A percentile compares a stretch with the other conserved stretches of the same genome.
phyloP scores from a whole-genome alignment of 495 filamentous ascomycete species.

The Aspergillus bertholletiae region DNA sequence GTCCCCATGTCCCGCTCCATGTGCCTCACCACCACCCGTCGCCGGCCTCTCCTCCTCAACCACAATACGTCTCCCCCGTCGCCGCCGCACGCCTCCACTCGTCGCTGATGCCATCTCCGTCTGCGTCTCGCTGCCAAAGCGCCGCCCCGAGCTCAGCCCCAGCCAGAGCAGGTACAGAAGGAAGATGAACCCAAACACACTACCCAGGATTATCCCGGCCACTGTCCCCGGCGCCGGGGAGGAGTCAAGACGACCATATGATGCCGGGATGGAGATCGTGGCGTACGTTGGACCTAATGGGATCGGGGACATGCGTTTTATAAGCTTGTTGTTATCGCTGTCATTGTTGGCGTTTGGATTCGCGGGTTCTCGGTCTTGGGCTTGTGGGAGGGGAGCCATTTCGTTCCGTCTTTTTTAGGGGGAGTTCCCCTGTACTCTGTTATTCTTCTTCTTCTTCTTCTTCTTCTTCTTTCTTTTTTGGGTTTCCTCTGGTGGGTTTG shows the following conservation, averaged over 20 bases:
- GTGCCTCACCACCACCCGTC: too few species aligned
- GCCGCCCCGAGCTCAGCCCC: slow-evolving; percentile 49
- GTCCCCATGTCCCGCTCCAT: too few species aligned
- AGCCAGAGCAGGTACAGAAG: slow-evolving; percentile 72
- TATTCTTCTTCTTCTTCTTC: too few species aligned
- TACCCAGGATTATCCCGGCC: slow-evolving; percentile 80
- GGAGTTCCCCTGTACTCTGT: too few species aligned
- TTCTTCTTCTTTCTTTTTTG: too few species aligned
- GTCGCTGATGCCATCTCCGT: slow-evolving; percentile 10
- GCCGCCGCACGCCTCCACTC: neutral
- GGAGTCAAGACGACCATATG: slow-evolving; percentile 58
- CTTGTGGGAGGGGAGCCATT: too few species aligned
- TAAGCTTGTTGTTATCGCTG: neutral
- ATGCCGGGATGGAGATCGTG: slow-evolving; percentile 58
- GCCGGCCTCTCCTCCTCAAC: slow-evolving; percentile 16
- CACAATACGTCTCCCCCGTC: slow-evolving; percentile 22
- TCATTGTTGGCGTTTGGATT: neutral
- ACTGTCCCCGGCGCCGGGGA: slow-evolving; percentile 67
- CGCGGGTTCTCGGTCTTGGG: too few species aligned
- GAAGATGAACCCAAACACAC: slow-evolving; percentile 77
- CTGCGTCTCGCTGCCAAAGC: slow-evolving; percentile 16
- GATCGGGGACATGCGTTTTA: neutral
- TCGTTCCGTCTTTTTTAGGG: too few species aligned
- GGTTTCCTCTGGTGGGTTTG: too few species aligned
- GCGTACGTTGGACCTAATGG: neutral